These are phyloP conservation scores for Cucurbita pepo DNA, from an alignment of 306 rosid species.

Conservation along the genomic window DNA sequence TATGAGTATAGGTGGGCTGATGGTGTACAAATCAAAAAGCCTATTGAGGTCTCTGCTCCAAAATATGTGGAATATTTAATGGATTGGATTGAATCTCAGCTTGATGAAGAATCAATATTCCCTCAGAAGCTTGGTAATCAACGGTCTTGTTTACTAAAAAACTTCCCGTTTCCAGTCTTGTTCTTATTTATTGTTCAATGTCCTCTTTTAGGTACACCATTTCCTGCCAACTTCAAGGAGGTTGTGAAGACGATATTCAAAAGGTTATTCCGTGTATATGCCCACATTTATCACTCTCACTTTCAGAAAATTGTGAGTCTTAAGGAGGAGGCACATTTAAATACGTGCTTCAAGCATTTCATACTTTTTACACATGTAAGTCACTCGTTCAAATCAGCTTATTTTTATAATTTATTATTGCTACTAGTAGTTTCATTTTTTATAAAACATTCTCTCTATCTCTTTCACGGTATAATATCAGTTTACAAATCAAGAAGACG, in stretches of 20 bases:
- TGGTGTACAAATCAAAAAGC: slow-evolving; percentile 93
- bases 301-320: slow-evolving; percentile 98
- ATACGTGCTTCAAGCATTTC: slow-evolving; percentile 99
- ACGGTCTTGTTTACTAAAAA: not conserved
- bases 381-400: not conserved
- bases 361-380: slow-evolving; percentile 96
- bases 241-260: slow-evolving; percentile 97
- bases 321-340: slow-evolving; percentile 97
- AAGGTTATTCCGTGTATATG: slow-evolving; percentile 93
- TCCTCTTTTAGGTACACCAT: slow-evolving; percentile 62
- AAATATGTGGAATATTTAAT: slow-evolving; percentile 95
- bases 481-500: not conserved
- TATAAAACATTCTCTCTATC: not conserved
- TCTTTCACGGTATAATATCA: not conserved
- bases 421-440: not conserved
- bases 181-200: not conserved
- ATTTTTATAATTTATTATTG: not conserved
- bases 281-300: slow-evolving; percentile 96
- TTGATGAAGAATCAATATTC: slow-evolving; percentile 95
- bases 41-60: slow-evolving; percentile 98
- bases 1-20: slow-evolving; percentile 99
- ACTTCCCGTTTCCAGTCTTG: not conserved
- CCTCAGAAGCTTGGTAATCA: slow-evolving; percentile 90
- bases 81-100: slow-evolving; percentile 99
- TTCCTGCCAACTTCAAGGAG: slow-evolving; percentile 83